Conservation (phyloP, 441 rosid species). For the Corymbia calophylla region DNA sequence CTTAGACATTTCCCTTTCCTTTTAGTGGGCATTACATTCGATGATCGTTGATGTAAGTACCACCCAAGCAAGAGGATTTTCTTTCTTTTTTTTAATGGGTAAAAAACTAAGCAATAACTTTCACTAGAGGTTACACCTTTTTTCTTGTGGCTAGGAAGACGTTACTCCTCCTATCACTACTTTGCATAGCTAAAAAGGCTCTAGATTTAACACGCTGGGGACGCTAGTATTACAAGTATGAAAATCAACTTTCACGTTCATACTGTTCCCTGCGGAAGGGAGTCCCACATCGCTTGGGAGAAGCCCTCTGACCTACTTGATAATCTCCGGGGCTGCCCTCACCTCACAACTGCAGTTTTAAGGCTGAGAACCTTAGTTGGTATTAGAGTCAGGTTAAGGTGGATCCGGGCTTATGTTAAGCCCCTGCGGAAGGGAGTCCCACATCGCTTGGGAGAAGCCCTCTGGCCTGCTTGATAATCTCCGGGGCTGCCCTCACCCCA, state of each 20-base stretch:
- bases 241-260: accelerated
- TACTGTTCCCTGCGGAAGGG: too few relatives aligned
- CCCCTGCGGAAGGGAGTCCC: too few relatives aligned
- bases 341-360: too few relatives aligned
- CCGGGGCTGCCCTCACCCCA: too few relatives aligned
- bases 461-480: too few relatives aligned
- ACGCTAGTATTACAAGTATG: accelerated
- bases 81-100: not conserved
- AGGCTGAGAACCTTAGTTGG: too few relatives aligned
- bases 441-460: too few relatives aligned
- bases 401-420: too few relatives aligned
- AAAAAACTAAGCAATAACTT: not conserved
- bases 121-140: not conserved
- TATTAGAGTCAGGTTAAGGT: too few relatives aligned
- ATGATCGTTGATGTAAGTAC: not conserved
- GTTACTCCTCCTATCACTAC: not conserved
- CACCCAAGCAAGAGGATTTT: not conserved
- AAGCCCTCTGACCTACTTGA: too few relatives aligned
- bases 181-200: not conserved
- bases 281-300: too few relatives aligned
- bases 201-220: not conserved
- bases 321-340: too few relatives aligned
- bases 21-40: not conserved
- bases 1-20: not conserved
- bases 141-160: not conserved